Conservation (phyloP, 1,139 yeast species). For the Debaryomyces udenii region DNA sequence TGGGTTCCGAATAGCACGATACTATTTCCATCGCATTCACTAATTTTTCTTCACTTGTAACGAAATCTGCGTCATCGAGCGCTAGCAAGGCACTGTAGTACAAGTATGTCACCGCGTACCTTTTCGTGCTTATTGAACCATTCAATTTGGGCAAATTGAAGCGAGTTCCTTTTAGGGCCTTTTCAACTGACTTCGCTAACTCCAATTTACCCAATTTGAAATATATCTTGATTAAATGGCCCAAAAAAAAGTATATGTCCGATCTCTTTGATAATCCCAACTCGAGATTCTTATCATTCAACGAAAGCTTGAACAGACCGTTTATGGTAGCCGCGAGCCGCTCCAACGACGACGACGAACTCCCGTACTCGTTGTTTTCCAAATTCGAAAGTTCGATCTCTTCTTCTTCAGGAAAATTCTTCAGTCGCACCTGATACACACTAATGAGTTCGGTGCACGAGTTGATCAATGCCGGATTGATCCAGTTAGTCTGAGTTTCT, state of each 20-base stretch:
- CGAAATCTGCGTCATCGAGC: slow-evolving; percentile 64
- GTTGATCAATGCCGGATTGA: slow-evolving; percentile 58
- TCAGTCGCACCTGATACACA: slow-evolving; percentile 42
- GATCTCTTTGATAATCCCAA: slow-evolving; percentile 52
- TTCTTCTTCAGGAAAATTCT: slow-evolving; percentile 33
- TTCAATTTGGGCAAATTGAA: slow-evolving; percentile 55
- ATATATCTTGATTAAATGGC: slow-evolving; percentile 72
- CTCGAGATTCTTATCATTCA: slow-evolving; percentile 74
- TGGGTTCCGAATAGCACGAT: slow-evolving; percentile 22
- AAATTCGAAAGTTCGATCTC: slow-evolving; percentile 9
- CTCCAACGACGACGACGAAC: slow-evolving; percentile 38
- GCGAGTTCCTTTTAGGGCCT: slow-evolving; percentile 64
- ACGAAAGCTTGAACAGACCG: slow-evolving; percentile 72
- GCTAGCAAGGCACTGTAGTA: slow-evolving; percentile 69
- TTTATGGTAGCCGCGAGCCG: slow-evolving; percentile 69
- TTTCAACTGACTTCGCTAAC: slow-evolving; percentile 76
- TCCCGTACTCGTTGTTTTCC: slow-evolving; percentile 13
- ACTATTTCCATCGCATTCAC: slow-evolving; percentile 48
- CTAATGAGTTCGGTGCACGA: slow-evolving; percentile 60
- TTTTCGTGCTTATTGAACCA: slow-evolving; percentile 42
- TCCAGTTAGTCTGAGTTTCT: slow-evolving; percentile 67
- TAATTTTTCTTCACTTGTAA: slow-evolving; percentile 51
- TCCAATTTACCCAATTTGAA: slow-evolving; percentile 70
- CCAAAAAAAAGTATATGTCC: slow-evolving; percentile 76
- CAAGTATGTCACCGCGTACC: slow-evolving; percentile 60